phyloP scores from a whole-genome alignment of 2,329 filamentous ascomycete genomes.

The Hysterium pulicare region DNA sequence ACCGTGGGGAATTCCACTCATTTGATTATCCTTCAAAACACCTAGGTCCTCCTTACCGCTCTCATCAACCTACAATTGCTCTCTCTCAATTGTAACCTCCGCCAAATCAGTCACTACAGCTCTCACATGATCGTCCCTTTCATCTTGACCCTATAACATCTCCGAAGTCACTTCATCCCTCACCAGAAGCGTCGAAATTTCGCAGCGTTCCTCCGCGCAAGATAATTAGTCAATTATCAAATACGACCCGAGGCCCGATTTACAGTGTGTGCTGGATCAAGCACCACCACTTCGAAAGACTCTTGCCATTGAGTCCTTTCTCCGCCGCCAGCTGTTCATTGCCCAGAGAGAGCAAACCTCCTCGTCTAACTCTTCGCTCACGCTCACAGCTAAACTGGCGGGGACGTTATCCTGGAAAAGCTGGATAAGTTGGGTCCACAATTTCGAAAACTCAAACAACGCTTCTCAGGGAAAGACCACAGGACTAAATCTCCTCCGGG shows the following conservation, averaged over 20 bases:
- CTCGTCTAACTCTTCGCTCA: neutral
- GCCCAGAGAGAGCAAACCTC: too few species aligned
- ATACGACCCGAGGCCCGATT: too few species aligned
- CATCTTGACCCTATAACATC: too few species aligned
- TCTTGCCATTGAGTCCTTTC: too few species aligned
- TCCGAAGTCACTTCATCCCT: too few species aligned
- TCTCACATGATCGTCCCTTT: too few species aligned
- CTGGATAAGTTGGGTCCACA: constrained; percentile 21
- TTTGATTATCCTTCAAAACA: constrained; percentile 23
- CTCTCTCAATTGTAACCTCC: neutral
- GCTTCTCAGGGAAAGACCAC: constrained; percentile 18
- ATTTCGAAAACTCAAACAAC: constrained; percentile 24
- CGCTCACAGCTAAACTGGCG: constrained; percentile 4
- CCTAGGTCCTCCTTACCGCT: constrained; percentile 6
- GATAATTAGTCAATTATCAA: too few species aligned
- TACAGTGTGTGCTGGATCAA: too few species aligned
- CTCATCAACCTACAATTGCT: constrained; percentile 4
- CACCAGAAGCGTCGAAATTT: too few species aligned
- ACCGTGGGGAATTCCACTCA: constrained; percentile 16
- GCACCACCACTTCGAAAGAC: too few species aligned
- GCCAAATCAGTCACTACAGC: neutral
- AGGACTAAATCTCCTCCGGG: constrained; percentile 23
- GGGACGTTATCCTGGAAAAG: constrained; percentile 6
- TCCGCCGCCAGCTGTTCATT: too few species aligned
- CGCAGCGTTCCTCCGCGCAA: too few species aligned